A percentile compares a stretch with the other conserved stretches of the same genome.
These are phyloP conservation scores for Trichosporon inkin DNA, from an alignment of 1,284 basidiomycete genomes.

Conservation along the genomic window DNA sequence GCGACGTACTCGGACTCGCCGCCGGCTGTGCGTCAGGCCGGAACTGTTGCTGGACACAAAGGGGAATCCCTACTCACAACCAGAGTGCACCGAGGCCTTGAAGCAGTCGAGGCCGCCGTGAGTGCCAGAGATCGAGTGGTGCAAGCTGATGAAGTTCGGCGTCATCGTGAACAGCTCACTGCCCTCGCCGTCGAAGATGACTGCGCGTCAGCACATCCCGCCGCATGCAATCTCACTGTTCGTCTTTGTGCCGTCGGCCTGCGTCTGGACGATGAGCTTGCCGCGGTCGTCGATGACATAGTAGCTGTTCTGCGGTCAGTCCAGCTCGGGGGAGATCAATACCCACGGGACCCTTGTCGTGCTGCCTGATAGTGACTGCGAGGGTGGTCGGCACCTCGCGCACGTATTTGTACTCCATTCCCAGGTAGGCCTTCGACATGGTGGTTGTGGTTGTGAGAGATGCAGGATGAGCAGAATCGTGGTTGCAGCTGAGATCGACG, in stretches of 20 bases:
- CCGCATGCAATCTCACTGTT: not conserved
- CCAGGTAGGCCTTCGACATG: not conserved
- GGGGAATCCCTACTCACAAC: not conserved
- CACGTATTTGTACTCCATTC: not conserved
- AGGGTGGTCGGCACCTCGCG: slow-evolving; percentile 1
- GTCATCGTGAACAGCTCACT: not conserved
- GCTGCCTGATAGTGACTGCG: not conserved
- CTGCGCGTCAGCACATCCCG: not conserved
- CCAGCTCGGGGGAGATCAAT: not conserved
- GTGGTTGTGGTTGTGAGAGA: too few species aligned
- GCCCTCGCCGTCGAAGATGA: slow-evolving; percentile 7
- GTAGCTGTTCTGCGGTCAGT: slow-evolving; percentile 1
- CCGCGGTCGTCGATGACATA: not conserved
- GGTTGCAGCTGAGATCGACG: not conserved
- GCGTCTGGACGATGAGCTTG: not conserved
- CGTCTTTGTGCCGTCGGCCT: not conserved
- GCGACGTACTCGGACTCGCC: slow-evolving; percentile 1
- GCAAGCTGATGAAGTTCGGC: slow-evolving; percentile 1
- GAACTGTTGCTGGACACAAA: not conserved
- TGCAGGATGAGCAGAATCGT: too few species aligned
- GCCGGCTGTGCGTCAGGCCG: not conserved
- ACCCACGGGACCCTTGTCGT: not conserved
- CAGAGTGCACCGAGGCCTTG: slow-evolving; percentile 1
- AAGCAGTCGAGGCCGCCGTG: slow-evolving; percentile 1
- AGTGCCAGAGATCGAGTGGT: slow-evolving; percentile 6